phyloP scores from a whole-genome alignment of 1,139 yeast species.

The Blastobotrys arbuscula region DNA sequence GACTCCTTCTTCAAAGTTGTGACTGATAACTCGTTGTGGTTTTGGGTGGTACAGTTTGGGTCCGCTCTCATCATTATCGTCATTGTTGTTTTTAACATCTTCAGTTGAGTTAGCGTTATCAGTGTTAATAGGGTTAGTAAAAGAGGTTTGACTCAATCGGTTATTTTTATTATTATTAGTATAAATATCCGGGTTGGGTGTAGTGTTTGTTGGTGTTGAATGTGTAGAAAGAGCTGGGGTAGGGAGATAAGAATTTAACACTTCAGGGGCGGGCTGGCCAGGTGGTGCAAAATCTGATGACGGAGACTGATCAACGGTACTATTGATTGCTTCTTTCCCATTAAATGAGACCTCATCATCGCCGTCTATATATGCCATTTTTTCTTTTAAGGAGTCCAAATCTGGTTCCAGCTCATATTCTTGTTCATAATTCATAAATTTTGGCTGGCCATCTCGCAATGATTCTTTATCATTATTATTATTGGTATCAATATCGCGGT shows the following conservation, averaged over 20 bases:
- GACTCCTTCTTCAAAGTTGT: conserved; percentile 15
- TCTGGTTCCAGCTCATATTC: conserved; percentile 2
- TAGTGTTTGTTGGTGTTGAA: background rate
- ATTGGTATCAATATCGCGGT: background rate
- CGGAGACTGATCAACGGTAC: background rate
- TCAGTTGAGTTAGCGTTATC: background rate
- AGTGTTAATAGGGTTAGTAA: background rate
- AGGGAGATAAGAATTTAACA: too few relatives aligned
- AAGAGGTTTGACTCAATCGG: background rate
- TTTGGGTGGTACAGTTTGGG: conserved; percentile 24
- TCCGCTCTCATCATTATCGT: background rate
- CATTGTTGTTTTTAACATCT: background rate
- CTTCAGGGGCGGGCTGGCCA: background rate
- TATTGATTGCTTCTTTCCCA: background rate
- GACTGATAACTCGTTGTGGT: conserved; percentile 21
- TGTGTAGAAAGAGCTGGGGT: too few relatives aligned
- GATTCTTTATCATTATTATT: background rate
- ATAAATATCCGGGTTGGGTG: background rate
- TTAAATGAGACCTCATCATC: background rate
- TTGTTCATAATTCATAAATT: conserved; percentile 1
- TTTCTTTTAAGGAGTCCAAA: background rate
- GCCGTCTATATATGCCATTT: background rate
- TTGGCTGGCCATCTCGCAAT: background rate
- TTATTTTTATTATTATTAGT: background rate
- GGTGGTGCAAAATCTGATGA: background rate